phyloP scores from a whole-genome alignment of 129 eudicot species.

The Artemisia tridentata region DNA sequence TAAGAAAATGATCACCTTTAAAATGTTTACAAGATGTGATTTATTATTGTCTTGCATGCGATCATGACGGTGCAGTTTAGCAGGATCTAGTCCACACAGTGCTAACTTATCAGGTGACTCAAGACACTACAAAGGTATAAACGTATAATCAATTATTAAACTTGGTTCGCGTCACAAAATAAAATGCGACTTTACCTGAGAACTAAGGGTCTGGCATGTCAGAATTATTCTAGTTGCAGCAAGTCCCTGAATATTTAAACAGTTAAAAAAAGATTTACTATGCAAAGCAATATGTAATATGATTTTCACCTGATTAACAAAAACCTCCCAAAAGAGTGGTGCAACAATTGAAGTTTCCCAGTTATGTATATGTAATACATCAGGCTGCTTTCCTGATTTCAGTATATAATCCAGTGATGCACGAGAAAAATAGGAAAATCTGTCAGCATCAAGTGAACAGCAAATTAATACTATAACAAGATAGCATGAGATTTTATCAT shows the following conservation, averaged over 20 bases:
- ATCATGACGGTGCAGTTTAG: conserved; percentile 57
- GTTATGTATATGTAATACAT: conserved; percentile 67
- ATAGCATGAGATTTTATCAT: conserved; percentile 1
- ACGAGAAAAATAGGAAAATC: conserved; percentile 69
- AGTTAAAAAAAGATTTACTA: not conserved
- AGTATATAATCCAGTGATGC: conserved; percentile 71
- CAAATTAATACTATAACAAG: not conserved
- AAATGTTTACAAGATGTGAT: conserved; percentile 53
- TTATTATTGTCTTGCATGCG: conserved; percentile 65
- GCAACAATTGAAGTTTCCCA: conserved; percentile 72
- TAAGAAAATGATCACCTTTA: conserved; percentile 42
- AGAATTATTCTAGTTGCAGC: conserved; percentile 49
- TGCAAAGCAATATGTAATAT: not conserved
- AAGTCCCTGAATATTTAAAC: conserved; percentile 47
- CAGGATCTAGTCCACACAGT: conserved; percentile 71
- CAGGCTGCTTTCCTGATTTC: conserved; percentile 67
- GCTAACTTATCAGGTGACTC: conserved; percentile 68
- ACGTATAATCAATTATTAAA: not conserved
- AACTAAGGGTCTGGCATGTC: conserved; percentile 56
- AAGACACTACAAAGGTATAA: conserved; percentile 43
- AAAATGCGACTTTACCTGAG: conserved; percentile 47
- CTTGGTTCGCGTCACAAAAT: not conserved
- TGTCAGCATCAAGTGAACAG: conserved; percentile 36
- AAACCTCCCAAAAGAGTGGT: conserved; percentile 73
- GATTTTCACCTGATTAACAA: conserved; percentile 59